These are phyloP conservation scores for Mariannaea sp. DNA, from an alignment of 2,329 filamentous ascomycete species.

Conservation along the genomic window DNA sequence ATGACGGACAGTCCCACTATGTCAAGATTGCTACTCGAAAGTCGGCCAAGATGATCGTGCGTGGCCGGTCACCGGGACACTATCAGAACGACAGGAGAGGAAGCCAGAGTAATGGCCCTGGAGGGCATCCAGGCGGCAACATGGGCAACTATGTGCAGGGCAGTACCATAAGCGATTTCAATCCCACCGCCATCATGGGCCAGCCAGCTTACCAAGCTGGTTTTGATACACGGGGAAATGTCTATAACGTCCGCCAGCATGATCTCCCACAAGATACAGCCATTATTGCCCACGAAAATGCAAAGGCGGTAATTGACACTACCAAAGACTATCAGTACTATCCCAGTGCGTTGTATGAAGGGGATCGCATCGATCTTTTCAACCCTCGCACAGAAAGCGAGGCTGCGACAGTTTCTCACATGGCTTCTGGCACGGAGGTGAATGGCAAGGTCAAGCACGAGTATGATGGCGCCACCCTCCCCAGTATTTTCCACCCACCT, in stretches of 20 bases:
- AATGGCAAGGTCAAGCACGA: constrained; percentile 55
- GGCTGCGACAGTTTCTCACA: constrained; percentile 39
- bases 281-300: constrained; percentile 57
- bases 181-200: constrained; percentile 45
- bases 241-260: constrained; percentile 54
- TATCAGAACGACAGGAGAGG: constrained; percentile 73
- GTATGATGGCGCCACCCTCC: constrained; percentile 50
- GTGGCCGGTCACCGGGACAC: constrained; percentile 80
- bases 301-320: constrained; percentile 51
- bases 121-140: constrained; percentile 67
- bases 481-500: constrained; percentile 53
- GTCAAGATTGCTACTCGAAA: constrained; percentile 73
- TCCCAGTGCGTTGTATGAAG: constrained; percentile 56
- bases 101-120: constrained; percentile 70
- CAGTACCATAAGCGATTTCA: constrained; percentile 38
- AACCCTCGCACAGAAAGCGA: constrained; percentile 45
- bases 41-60: constrained; percentile 85
- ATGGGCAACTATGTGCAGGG: constrained; percentile 51
- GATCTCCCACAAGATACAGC: constrained; percentile 55
- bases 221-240: constrained; percentile 37
- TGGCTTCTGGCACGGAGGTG: constrained; percentile 38
- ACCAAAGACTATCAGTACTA: constrained; percentile 62
- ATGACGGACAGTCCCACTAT: constrained; percentile 55
- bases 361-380: constrained; percentile 58
- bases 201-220: constrained; percentile 32